Base-by-base conservation (phyloP, 2,329 filamentous ascomycete genomes). In the Xylariaceae sp. region DNA sequence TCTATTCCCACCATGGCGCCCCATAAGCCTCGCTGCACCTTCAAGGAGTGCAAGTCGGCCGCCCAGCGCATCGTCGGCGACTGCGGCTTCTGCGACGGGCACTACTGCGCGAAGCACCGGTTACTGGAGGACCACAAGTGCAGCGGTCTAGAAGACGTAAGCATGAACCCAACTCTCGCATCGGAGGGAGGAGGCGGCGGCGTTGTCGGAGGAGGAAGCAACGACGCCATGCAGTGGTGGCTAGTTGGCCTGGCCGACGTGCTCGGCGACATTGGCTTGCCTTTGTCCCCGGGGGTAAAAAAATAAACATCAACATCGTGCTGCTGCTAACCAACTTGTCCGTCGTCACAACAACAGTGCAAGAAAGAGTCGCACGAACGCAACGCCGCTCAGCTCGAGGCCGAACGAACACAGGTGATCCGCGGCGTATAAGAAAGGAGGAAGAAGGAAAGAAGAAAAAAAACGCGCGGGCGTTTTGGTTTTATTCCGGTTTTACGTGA, bases 311-410 rank as follows among this genome's bases (percentile, higher is more conserved):
- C n/a, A 68, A 51, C 61, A 71, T 12, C 32, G 12, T 65, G 70
- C 74, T 76, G n/a, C n/a, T n/a, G n/a, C n/a, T n/a, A n/a, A n/a
- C n/a, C n/a, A n/a, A n/a, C n/a, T n/a, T n/a, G n/a, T n/a, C n/a
- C n/a, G n/a, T n/a, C n/a, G n/a, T n/a, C n/a, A n/a, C n/a, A n/a
- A n/a, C n/a, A n/a, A n/a, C 70, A 89, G 86, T 97, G 93, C 83
- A 96, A 97, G 83, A 95, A 96, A 81, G 92, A 96, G 75, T 93
- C 91, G 46, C 91, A 96, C 76, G 91, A 96, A 74, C 87, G 92
- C 65, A 99, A 99, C 74, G 90, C 91, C 57, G 89, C 92, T 64
- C 93, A 96, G 78, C 81, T 99, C 71, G 91, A 97, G 76, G 86
- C 88, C 55, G 93, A 99, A 82, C 84, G 93, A 71, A 99, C 95